phyloP scores from a whole-genome alignment of 2,329 filamentous ascomycete genomes.

The Ascochyta clinopodiicola region DNA sequence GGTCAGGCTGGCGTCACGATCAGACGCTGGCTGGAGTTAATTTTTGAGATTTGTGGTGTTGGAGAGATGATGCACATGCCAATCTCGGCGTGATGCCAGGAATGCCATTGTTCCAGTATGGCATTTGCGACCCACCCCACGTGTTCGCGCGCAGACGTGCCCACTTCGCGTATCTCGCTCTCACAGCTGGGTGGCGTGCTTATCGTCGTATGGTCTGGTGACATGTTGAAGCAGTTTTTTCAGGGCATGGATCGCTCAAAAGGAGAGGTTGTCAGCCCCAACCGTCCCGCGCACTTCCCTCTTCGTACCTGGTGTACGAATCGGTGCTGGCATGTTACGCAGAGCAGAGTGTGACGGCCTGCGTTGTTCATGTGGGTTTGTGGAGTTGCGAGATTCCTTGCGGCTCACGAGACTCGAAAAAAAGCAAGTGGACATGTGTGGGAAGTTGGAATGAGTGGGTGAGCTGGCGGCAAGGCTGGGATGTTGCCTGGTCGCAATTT shows the following conservation, averaged over 20 bases:
- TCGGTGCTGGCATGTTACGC: constrained; percentile 15
- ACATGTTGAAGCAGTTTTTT: not conserved
- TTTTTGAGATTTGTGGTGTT: constrained; percentile 7
- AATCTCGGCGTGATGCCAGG: constrained; percentile 9
- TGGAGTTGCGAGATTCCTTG: constrained; percentile 2
- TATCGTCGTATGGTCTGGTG: constrained; percentile 14
- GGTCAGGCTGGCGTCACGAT: not conserved
- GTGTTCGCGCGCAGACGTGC: constrained; percentile 19
- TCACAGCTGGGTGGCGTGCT: constrained; percentile 3
- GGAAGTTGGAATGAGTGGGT: constrained; percentile 11
- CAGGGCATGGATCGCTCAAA: constrained; percentile 9
- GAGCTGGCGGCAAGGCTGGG: constrained; percentile 12
- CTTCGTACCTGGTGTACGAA: not conserved
- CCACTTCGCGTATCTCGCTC: constrained; percentile 11
- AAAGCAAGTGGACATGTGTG: constrained; percentile 8
- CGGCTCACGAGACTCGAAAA: constrained; percentile 12
- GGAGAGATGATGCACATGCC: constrained; percentile 12
- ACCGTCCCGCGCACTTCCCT: constrained; percentile 5
- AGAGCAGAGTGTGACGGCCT: constrained; percentile 14
- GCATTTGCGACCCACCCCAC: constrained; percentile 13
- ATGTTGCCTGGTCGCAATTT: constrained; percentile 12
- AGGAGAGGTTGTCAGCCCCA: not conserved
- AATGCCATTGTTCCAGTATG: constrained; percentile 15
- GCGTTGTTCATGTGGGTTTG: constrained; percentile 12
- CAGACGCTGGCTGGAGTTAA: not conserved